Conservation (phyloP, 352 stramenopile species). For the Phytophthora pluvialis region DNA sequence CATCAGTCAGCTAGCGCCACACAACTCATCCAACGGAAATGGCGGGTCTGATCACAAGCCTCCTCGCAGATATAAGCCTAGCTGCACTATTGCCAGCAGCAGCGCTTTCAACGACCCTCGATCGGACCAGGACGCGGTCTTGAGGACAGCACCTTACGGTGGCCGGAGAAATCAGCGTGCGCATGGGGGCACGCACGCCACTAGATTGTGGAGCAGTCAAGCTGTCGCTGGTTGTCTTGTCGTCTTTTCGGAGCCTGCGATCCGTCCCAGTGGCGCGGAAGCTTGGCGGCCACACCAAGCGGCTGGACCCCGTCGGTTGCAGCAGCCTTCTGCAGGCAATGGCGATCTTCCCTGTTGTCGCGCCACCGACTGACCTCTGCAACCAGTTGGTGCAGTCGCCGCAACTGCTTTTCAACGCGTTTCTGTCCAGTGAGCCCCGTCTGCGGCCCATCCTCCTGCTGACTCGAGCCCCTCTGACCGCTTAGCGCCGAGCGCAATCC, state of each 20-base stretch:
- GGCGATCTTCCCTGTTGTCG: neutral
- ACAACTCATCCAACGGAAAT: slow-evolving; percentile 3
- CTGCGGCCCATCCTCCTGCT: slow-evolving; percentile 5
- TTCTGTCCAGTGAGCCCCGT: neutral
- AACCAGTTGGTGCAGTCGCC: slow-evolving; percentile 16
- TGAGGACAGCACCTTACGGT: too few species aligned
- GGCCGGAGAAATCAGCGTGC: slow-evolving; percentile 14
- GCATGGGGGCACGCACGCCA: neutral
- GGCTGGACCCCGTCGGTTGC: too few species aligned
- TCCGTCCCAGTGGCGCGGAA: neutral
- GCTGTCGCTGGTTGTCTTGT: neutral
- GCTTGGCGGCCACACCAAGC: too few species aligned
- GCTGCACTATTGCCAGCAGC: too few species aligned
- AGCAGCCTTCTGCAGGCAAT: too few species aligned
- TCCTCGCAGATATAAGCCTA: too few species aligned
- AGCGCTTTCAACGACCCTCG: too few species aligned
- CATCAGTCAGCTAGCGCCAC: slow-evolving; percentile 6
- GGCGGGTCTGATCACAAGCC: too few species aligned
- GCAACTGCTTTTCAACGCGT: slow-evolving; percentile 21
- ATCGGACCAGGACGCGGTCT: too few species aligned
- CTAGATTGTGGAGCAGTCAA: neutral
- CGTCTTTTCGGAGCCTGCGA: too few species aligned
- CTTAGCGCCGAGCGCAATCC: slow-evolving; percentile 14
- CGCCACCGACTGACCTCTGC: slow-evolving; percentile 22
- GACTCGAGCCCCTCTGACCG: slow-evolving; percentile 15